Percentiles rank a stretch among this genome's conserved stretches.
Conservation (phyloP, 306 rosid genomes). For the Malus orientalis region DNA sequence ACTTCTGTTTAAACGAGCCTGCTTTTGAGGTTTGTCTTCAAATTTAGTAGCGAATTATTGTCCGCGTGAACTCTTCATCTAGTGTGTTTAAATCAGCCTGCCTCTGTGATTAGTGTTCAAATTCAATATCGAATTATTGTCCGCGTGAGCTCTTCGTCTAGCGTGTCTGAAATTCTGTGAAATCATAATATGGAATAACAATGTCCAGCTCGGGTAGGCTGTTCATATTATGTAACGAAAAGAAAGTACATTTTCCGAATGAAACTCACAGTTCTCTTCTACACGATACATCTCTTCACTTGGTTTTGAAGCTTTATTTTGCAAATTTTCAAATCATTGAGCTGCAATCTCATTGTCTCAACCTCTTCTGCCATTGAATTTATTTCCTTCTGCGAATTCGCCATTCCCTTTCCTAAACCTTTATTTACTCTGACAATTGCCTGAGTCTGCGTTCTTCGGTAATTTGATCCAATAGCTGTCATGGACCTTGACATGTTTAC, state of each 20-base stretch:
- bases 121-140: background rate
- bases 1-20: background rate
- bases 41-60: no score
- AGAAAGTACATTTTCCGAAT: background rate
- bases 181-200: no score
- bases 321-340: constrained; percentile 51
- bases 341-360: constrained; percentile 53
- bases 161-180: no score
- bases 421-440: constrained; percentile 31
- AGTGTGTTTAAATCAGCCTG: background rate
- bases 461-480: constrained; percentile 21
- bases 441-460: constrained; percentile 31
- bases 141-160: no score
- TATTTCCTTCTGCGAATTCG: constrained; percentile 36
- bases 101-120: background rate
- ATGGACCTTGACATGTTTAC: constrained; percentile 37
- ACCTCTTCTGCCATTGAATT: constrained; percentile 51
- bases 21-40: no score
- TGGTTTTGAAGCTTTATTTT: constrained; percentile 55
- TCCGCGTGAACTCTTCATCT: no score
- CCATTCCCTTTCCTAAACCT: constrained; percentile 25
- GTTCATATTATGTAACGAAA: no score
- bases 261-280: constrained; percentile 11
- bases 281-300: constrained; percentile 28
- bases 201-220: no score